Evolutionary conservation across 164 flowering plant species (phyloP), one percentile per base, ranked within the genome.

Genomic region (Vitis rupestris): DNA sequence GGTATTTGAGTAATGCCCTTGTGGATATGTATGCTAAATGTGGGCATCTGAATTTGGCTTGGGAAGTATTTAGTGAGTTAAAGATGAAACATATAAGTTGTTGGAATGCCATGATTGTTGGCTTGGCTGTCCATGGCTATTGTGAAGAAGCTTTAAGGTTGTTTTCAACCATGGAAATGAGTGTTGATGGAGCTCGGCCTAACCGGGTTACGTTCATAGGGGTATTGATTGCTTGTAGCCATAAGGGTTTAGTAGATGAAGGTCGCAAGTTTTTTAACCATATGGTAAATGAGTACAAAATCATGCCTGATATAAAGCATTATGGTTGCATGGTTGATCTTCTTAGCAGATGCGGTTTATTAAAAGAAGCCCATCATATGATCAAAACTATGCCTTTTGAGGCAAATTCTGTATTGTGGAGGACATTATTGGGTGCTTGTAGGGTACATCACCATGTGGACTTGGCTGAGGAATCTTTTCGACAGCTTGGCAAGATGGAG

Each of bases 321-420:
- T 79, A 76, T 60, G 90, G 90, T 8, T 86, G 88, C 82, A 81
- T 86, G 85, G 85, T 84, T 67, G 90, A 85, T 80, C 80, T 87
- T 37, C 72, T 83, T 1, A 76, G 85, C 67, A 79, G 87, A 69
- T 67, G 72, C 68, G 90, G 86, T 15, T 70, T 78, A 72, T 47
- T 86, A 44, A 62, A 80, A 47, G 90, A 86, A 54, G 86, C 90
- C 23, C 59, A 58, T 19, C 14, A 72, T 4, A 64, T 81, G 61
- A 81, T 84, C 63, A 65, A 76, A 61, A 69, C 74, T 37, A 78
- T 79, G 82, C 81, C 84, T 2, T 65, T 76, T 15, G 68, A 68
- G 0, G 75, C 82, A 50, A 82, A 81, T 61, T 27, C 70, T 61
- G 71, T 80, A 8, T n/a, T 82, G 44, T 84, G 88, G 90, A 78